A percentile compares a stretch with the other conserved stretches of the same genome.
Conservation (phyloP, 1,284 basidiomycete species). For the Chondrostereum purpureum region DNA sequence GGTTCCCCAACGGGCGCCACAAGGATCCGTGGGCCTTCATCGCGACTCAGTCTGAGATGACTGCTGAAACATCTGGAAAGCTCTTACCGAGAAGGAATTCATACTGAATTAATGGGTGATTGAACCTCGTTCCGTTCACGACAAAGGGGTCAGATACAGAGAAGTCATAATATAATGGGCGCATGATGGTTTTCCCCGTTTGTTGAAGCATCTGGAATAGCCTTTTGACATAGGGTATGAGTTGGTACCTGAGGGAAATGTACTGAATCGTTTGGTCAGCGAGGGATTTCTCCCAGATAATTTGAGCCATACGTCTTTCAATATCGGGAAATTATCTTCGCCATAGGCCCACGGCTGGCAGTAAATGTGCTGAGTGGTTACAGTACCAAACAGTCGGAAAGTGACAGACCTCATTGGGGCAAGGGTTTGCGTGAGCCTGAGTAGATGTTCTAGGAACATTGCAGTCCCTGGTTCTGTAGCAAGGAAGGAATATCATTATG, state of each 20-base stretch:
- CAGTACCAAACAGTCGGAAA: background rate
- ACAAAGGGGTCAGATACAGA: constrained; percentile 26
- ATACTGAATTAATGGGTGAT: constrained; percentile 28
- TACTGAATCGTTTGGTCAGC: constrained; percentile 20
- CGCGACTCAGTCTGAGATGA: background rate
- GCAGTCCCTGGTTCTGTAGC: constrained; percentile 25
- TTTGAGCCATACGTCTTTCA: constrained; percentile 25
- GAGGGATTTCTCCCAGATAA: background rate
- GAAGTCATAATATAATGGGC: constrained; percentile 33
- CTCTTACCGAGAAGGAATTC: constrained; percentile 32
- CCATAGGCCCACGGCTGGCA: constrained; percentile 34
- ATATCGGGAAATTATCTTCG: constrained; percentile 30
- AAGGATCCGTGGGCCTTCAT: constrained; percentile 27
- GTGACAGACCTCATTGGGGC: constrained; percentile 30
- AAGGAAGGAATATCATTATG: no score
- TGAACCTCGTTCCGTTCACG: constrained; percentile 23
- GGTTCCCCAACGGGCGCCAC: constrained; percentile 29
- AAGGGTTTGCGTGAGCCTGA: constrained; percentile 26
- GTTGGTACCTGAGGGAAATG: constrained; percentile 31
- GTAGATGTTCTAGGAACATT: constrained; percentile 20
- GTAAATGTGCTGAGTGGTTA: background rate
- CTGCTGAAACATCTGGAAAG: background rate
- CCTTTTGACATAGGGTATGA: constrained; percentile 29
- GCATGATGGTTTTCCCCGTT: constrained; percentile 30
- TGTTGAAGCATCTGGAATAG: constrained; percentile 29